Conservation (phyloP, 352 stramenopile genomes). For the Pythium phragmitis region DNA sequence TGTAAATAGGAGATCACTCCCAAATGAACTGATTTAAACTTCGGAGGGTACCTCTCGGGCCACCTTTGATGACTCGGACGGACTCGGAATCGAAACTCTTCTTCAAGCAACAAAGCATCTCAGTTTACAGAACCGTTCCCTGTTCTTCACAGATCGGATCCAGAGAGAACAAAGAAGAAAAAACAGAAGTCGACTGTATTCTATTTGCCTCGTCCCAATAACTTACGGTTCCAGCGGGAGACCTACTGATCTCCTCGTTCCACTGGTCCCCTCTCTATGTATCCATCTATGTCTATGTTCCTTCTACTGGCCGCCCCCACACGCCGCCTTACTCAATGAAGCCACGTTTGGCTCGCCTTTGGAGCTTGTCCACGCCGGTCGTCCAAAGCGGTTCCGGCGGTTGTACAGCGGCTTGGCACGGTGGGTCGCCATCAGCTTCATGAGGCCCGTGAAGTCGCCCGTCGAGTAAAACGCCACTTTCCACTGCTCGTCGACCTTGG, state of each 20-base stretch:
- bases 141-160: not conserved
- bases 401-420: slow-evolving; percentile 22
- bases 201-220: not conserved
- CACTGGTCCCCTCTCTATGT: not conserved
- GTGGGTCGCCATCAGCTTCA: slow-evolving; percentile 26
- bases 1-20: too few relatives aligned
- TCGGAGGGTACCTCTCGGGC: too few relatives aligned
- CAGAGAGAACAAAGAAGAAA: not conserved
- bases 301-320: not conserved
- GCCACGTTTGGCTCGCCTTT: not conserved
- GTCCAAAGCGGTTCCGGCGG: slow-evolving; percentile 29
- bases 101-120: not conserved
- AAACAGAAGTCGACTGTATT: not conserved
- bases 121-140: not conserved
- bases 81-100: not conserved
- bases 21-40: too few relatives aligned
- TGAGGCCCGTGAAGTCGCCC: slow-evolving; percentile 29
- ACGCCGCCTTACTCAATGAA: not conserved
- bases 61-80: too few relatives aligned
- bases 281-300: slow-evolving; percentile 6
- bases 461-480: slow-evolving; percentile 36
- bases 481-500: slow-evolving; percentile 23
- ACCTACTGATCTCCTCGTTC: not conserved
- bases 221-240: not conserved
- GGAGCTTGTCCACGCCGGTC: not conserved